Evolutionary conservation across 108 stramenopile genomes (phyloP).

Genomic region (Cyclostephanos invisitatus): DNA sequence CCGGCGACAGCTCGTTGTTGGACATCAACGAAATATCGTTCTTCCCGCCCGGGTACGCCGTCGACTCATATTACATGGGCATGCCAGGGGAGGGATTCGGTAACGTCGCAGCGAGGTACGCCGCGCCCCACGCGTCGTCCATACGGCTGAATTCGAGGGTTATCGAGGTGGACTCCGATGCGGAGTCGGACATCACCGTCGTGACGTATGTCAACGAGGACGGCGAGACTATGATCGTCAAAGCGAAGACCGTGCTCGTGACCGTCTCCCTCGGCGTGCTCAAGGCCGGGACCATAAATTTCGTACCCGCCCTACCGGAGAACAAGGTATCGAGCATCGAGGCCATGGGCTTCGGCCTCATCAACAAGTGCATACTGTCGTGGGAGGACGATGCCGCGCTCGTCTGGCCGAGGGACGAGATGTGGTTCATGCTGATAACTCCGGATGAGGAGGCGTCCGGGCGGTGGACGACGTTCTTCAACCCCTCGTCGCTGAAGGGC

Average conservation of each 20-base stretch:
- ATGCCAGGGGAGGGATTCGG: conserved; percentile 23
- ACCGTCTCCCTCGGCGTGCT: conserved; percentile 76
- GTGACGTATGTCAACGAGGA: conserved; percentile 1
- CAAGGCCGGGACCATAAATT: conserved; percentile 52
- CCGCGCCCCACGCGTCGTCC: background rate
- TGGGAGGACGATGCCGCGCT: conserved; percentile 33
- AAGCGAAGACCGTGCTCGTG: conserved; percentile 38
- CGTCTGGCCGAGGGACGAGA: conserved; percentile 40
- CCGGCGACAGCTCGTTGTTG: conserved; percentile 1
- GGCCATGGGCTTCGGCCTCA: conserved; percentile 54
- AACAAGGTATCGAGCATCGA: conserved; percentile 54
- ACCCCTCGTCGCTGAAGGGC: conserved; percentile 24
- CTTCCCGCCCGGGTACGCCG: conserved; percentile 1
- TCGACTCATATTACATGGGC: conserved; percentile 4
- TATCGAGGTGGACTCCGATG: background rate
- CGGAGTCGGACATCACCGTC: background rate
- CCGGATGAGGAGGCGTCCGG: conserved; percentile 22
- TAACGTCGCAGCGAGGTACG: conserved; percentile 12
- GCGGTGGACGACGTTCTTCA: conserved; percentile 40
- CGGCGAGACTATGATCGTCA: background rate
- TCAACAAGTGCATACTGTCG: conserved; percentile 58
- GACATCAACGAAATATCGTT: conserved; percentile 6
- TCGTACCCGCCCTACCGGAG: conserved; percentile 54
- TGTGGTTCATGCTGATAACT: conserved; percentile 31
- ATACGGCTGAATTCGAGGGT: conserved; percentile 22